Base-by-base conservation (phyloP, 2,329 filamentous ascomycete genomes). In the Penicillium sclerotiorum region DNA sequence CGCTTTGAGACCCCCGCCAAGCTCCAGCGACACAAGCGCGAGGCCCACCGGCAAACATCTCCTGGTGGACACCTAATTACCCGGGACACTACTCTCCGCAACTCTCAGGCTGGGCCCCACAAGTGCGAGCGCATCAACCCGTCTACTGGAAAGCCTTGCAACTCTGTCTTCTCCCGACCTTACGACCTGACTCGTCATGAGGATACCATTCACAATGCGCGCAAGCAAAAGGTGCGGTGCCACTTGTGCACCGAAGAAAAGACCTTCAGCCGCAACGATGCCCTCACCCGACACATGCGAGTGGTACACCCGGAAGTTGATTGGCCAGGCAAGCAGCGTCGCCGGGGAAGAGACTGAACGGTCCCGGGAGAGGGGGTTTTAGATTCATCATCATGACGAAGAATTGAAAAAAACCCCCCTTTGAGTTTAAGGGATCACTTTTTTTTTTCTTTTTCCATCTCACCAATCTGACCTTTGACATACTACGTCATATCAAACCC, bases 181-280 rank as follows among this genome's bases (percentile, higher is more conserved):
- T 99, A 99, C 77, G 94, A 99, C 71, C 80, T 99, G 45, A 99
- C 94, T 0, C 82, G 94, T 18, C 94, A 99, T 67, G 94, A 99
- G 70, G 93, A 96, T 59, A 97, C 94, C 0, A 97, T 97, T 57
- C 94, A 97, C 80, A 96, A 96, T 62, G 87, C 86, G 1, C 85
- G 89, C 63, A 96, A 96, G 79, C 86, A 92, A 70, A 97, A 97
- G 77, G 91, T 96, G 7, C 86, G 90, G 37, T 99, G 94, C 72
- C 86, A 92, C 55, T 76, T 96, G 40, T 99, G 94, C 73, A 91
- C 89, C 1, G 92, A 97, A 63, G 93, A 97, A 66, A 97, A 97
- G 80, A 95, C 90, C 0, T 99, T 99, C 67, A 96, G 91, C 61
- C 85, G 94, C 50, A 94, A 93, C 57, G 94, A 99, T 75, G 94